A percentile compares a stretch with the other conserved stretches of the same genome.
Evolutionary conservation across 768 basidiomycete species (phyloP).

Genomic region (Tremella fuciformis): DNA sequence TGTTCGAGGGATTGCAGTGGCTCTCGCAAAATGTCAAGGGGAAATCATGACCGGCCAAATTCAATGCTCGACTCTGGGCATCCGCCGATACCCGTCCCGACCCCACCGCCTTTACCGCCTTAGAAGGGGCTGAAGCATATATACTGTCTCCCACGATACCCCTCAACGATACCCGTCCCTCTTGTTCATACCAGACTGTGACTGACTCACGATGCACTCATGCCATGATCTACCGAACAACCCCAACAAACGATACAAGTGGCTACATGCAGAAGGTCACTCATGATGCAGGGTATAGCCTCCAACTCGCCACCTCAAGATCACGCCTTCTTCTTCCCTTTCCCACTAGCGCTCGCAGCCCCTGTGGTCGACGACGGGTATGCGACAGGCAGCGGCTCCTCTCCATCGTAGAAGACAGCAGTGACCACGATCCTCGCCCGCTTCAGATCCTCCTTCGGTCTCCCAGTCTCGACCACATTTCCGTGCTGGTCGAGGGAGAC

Average conservation of each 20-base stretch:
- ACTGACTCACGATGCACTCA: no score
- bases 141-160: no score
- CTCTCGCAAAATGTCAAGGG: slow-evolving; percentile 90
- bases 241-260: no score
- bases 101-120: no score
- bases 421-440: slow-evolving; percentile 32
- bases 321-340: slow-evolving; percentile 11
- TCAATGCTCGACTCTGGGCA: no score
- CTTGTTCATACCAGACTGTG: no score
- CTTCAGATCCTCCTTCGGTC: slow-evolving; percentile 36
- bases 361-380: slow-evolving; percentile 11
- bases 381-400: slow-evolving; percentile 34
- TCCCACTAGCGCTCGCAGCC: background rate
- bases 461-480: slow-evolving; percentile 33
- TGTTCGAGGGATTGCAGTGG: slow-evolving; percentile 97
- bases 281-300: no score
- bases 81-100: no score
- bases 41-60: slow-evolving; percentile 1
- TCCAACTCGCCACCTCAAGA: background rate
- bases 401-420: slow-evolving; percentile 46
- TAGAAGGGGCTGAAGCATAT: no score
- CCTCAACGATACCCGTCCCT: no score
- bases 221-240: no score
- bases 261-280: no score
- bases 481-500: slow-evolving; percentile 45